These are phyloP conservation scores for Oryza coarctata DNA, from an alignment of 176 grass and related monocot genomes.

Conservation along the genomic window DNA sequence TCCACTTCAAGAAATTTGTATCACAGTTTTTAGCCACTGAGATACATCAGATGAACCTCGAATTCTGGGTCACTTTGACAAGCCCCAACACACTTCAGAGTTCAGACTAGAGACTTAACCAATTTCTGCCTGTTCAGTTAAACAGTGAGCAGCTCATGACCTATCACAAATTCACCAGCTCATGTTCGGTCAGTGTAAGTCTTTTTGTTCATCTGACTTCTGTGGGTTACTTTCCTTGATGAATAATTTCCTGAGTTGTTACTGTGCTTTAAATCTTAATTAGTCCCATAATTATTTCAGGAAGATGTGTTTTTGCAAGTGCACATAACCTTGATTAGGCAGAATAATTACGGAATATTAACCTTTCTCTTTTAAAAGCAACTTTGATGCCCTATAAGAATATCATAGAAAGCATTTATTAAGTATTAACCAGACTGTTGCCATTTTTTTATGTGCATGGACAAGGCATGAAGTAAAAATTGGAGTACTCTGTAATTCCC, in stretches of 20 bases:
- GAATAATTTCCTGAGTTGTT: background rate
- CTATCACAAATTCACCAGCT: background rate
- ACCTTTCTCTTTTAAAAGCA: background rate
- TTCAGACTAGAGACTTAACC: background rate
- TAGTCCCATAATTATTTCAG: background rate
- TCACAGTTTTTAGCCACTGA: background rate
- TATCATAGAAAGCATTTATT: too few relatives aligned
- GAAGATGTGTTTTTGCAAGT: background rate
- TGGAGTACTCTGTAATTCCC: background rate
- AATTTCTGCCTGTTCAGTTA: background rate
- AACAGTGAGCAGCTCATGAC: background rate
- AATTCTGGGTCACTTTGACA: slow-evolving; percentile 2
- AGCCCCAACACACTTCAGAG: background rate
- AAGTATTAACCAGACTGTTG: background rate
- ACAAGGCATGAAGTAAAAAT: background rate
- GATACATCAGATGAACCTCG: slow-evolving; percentile 1
- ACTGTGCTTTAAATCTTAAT: background rate
- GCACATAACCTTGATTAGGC: background rate
- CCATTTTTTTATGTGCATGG: background rate
- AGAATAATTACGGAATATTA: background rate
- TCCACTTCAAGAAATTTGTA: background rate
- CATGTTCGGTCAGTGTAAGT: slow-evolving; percentile 22
- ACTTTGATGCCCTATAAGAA: background rate
- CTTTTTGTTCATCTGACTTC: background rate
- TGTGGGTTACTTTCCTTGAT: background rate